Base-by-base conservation (phyloP, 306 rosid genomes). In the Cotoneaster glaucophyllus region DNA sequence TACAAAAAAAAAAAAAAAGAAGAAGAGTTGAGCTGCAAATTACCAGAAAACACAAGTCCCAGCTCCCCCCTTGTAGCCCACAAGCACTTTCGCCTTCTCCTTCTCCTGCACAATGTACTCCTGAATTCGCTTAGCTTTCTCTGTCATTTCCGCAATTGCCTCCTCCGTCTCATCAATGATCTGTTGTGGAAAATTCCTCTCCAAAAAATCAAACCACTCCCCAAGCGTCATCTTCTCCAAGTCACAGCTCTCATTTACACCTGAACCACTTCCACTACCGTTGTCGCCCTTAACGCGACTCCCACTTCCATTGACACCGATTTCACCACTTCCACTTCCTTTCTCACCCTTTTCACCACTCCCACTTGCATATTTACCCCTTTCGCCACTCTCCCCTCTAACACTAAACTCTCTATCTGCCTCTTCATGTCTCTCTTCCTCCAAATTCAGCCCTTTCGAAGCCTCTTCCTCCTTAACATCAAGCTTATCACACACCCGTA, bases 191-290 rank as follows among this genome's bases (percentile, higher is more conserved):
- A 93, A 81, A 82, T 82, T 61, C 76, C 80, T 76, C 82, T 91
- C 96, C 87, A 89, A 70, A 73, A 79, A 91, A 83, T 85, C 90
- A 71, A 93, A 86, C 97, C 97, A 93, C 81, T 93, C 88, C 54
- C 84, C 96, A 8, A 91, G 84, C 21, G 83, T 88, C 83, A 89
- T 81, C 81, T 84, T 91, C 80, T 79, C 85, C 88, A 89, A 78
- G 86, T 90, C 63, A 25, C 11, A 54, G 10, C 59, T 66, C 50
- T 70, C 82, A 71, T 67, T 71, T 29, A 32, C 75, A 71, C 24
- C 68, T 3, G 13, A 29, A 64, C 67, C 67, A 29, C 22, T 29
- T 4, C 62, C 63, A 34, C 45, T 68, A 73, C 63, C 79, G 57
- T 54, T 74, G 61, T 64, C 69, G 21, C 56, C 81, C 62, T 70